phyloP scores from a whole-genome alignment of 2,329 filamentous ascomycete genomes.

The Basipetospora chlamydospora region DNA sequence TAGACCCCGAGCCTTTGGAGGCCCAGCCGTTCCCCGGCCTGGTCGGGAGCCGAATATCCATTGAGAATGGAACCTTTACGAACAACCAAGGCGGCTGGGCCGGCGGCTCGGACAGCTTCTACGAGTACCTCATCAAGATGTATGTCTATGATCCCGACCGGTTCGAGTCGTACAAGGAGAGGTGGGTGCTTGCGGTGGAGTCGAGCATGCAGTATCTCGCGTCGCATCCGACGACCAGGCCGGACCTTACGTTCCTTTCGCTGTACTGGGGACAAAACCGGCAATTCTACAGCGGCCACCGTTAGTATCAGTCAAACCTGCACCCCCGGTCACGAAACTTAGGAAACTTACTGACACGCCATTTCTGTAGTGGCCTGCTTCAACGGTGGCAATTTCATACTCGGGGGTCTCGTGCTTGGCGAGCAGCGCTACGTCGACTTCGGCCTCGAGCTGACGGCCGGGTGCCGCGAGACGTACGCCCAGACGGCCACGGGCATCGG shows the following conservation, averaged over 20 bases:
- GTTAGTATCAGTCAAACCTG: conserved; percentile 19
- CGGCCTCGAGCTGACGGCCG: conserved; percentile 55
- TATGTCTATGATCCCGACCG: conserved; percentile 58
- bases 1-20: conserved; percentile 45
- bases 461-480: conserved; percentile 61
- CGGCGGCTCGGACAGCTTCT: conserved; percentile 66
- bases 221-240: conserved; percentile 49
- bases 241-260: conserved; percentile 60
- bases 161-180: conserved; percentile 53
- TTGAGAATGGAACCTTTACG: conserved; percentile 50
- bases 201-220: conserved; percentile 58
- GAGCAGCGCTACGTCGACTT: conserved; percentile 56
- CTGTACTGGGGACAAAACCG: conserved; percentile 33
- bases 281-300: conserved; percentile 31
- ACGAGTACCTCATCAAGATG: conserved; percentile 89
- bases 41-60: conserved; percentile 51
- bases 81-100: conserved; percentile 61
- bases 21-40: conserved; percentile 65
- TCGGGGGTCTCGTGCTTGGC: conserved; percentile 58
- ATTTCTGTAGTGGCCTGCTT: conserved; percentile 70
- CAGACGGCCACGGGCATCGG: conserved; percentile 59
- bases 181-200: conserved; percentile 62
- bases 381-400: conserved; percentile 70
- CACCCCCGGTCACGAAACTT: too few relatives aligned
- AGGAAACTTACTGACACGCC: too few relatives aligned